phyloP scores from a whole-genome alignment of 208 protist genomes.

The Balamuthia mandrillaris region DNA sequence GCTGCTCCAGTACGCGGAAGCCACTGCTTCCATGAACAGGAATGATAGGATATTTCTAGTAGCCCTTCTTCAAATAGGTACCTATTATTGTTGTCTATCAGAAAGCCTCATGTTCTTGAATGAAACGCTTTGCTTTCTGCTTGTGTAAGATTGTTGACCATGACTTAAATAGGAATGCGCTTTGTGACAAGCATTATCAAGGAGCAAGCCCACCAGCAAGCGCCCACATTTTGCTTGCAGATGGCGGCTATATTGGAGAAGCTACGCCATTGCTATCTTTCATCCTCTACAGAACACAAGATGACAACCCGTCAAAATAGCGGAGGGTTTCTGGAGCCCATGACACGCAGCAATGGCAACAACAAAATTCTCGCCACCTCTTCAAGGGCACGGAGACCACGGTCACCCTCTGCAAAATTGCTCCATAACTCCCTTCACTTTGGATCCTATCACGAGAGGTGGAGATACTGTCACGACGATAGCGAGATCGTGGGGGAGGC shows the following conservation, averaged over 20 bases:
- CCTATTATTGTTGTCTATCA: too few relatives aligned
- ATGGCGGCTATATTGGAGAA: conserved; percentile 1
- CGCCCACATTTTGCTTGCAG: background rate
- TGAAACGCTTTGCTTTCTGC: background rate
- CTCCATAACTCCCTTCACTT: background rate
- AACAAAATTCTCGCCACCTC: too few relatives aligned
- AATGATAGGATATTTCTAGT: background rate
- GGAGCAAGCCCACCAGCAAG: background rate
- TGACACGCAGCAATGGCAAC: too few relatives aligned
- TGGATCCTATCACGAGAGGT: background rate
- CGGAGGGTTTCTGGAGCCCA: too few relatives aligned
- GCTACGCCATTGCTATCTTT: background rate
- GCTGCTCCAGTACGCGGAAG: background rate
- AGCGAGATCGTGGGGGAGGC: conserved; percentile 12
- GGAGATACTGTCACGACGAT: background rate
- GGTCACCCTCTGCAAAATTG: background rate
- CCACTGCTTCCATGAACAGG: background rate
- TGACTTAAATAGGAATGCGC: background rate
- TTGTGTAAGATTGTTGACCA: background rate
- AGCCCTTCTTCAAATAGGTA: conserved; percentile 19
- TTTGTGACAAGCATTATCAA: conserved; percentile 15
- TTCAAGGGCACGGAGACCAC: too few relatives aligned
- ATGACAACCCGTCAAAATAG: background rate
- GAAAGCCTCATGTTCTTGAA: background rate
- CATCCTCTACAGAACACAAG: background rate